Conservation (phyloP, 2,329 filamentous ascomycete species). For the Penicillium brasilianum region DNA sequence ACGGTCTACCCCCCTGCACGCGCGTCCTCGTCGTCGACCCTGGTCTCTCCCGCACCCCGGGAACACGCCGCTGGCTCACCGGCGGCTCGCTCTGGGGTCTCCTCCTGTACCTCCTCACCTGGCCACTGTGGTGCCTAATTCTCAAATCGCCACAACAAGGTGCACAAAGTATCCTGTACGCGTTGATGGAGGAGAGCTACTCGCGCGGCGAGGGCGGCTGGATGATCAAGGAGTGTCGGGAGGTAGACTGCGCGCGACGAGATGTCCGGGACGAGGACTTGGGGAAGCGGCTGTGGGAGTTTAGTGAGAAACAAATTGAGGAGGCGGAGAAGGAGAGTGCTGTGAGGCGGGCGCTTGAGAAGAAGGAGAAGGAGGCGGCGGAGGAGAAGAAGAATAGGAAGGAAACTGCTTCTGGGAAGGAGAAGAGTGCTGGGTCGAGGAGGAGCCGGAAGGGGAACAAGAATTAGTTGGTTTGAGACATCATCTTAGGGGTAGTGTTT, state of each 20-base stretch:
- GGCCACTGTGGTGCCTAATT: conserved; percentile 82
- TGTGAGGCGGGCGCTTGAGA: conserved; percentile 61
- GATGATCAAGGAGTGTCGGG: conserved; percentile 86
- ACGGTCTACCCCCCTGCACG: conserved; percentile 79
- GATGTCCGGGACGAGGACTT: conserved; percentile 79
- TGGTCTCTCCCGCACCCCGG: conserved; percentile 81
- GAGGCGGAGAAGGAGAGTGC: conserved; percentile 80
- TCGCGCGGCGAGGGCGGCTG: conserved; percentile 69
- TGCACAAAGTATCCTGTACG: conserved; percentile 83
- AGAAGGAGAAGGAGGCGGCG: conserved; percentile 53
- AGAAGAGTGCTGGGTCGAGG: conserved; percentile 45
- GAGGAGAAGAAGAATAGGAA: conserved; percentile 29
- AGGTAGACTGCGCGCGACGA: conserved; percentile 70
- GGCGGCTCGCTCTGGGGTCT: conserved; percentile 83
- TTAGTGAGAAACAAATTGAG: conserved; percentile 83
- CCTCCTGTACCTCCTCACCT: conserved; percentile 74
- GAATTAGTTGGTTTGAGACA: conserved; percentile 7
- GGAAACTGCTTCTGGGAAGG: conserved; percentile 31
- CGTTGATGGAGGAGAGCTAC: conserved; percentile 79
- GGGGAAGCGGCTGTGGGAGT: conserved; percentile 87
- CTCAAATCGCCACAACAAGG: conserved; percentile 84
- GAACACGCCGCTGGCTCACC: conserved; percentile 84
- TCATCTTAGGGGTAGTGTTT: neutral
- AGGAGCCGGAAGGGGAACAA: conserved; percentile 45
- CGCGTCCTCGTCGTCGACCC: conserved; percentile 88